Evolutionary conservation across 2,329 filamentous ascomycete genomes (phyloP).

Genomic region (Ophiostoma sp.): DNA sequence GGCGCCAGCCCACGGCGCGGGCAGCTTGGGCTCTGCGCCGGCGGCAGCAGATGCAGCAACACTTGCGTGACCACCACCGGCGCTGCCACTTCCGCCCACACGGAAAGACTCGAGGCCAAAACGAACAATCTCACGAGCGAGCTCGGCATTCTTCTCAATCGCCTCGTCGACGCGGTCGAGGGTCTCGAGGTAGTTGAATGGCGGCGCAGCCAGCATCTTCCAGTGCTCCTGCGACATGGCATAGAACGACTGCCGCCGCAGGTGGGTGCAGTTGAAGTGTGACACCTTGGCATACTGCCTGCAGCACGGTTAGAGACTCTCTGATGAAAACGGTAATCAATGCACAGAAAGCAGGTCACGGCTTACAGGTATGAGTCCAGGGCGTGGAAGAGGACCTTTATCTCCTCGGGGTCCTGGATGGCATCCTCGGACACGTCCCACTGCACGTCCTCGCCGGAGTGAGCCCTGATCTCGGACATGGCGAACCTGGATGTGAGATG

Average conservation of each 20-base stretch:
- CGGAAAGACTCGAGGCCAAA: constrained; percentile 63
- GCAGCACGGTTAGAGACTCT: constrained; percentile 13
- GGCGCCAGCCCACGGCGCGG: constrained; percentile 59
- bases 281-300: constrained; percentile 81
- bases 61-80: not conserved
- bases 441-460: constrained; percentile 13
- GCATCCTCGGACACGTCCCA: constrained; percentile 23
- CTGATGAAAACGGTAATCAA: not conserved
- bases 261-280: constrained; percentile 86
- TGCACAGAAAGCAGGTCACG: too few relatives aligned
- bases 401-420: constrained; percentile 65
- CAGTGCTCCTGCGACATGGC: constrained; percentile 78
- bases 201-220: constrained; percentile 71
- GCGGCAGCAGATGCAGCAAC: not conserved
- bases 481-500: not conserved
- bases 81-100: constrained; percentile 30
- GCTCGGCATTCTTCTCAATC: constrained; percentile 79
- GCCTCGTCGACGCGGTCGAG: constrained; percentile 76
- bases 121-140: constrained; percentile 73
- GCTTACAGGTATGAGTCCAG: constrained; percentile 86
- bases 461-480: constrained; percentile 3
- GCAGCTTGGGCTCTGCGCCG: constrained; percentile 43
- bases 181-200: constrained; percentile 75
- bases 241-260: constrained; percentile 88
- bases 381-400: constrained; percentile 70